These are phyloP conservation scores for Leishmania arabica DNA, from an alignment of 208 protist species.

Conservation along the genomic window DNA sequence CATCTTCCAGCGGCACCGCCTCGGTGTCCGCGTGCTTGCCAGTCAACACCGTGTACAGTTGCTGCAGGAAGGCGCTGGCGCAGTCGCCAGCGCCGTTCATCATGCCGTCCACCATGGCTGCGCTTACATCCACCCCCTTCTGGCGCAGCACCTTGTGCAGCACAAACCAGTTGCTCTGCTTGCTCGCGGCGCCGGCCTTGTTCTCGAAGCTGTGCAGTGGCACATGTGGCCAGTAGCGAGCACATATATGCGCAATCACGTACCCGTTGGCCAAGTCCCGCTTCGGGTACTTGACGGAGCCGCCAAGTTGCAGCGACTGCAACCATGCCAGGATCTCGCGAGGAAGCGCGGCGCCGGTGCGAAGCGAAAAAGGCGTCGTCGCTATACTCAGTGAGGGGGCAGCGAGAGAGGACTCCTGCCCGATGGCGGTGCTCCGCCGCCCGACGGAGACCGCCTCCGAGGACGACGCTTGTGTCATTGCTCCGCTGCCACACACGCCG, in stretches of 20 bases:
- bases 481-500: not conserved
- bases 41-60: constrained; percentile 85
- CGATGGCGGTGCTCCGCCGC: not conserved
- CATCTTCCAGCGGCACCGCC: constrained; percentile 44
- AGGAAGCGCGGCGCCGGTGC: constrained; percentile 42
- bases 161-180: constrained; percentile 90
- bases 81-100: constrained; percentile 69
- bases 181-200: constrained; percentile 54
- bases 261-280: constrained; percentile 94
- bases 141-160: constrained; percentile 69
- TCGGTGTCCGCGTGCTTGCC: constrained; percentile 35
- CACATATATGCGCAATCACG: constrained; percentile 93
- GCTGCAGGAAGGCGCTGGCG: constrained; percentile 70
- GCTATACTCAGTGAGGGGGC: not conserved
- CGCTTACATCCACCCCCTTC: constrained; percentile 64
- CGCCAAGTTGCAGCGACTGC: constrained; percentile 85
- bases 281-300: constrained; percentile 73
- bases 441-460: not conserved
- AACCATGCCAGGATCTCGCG: constrained; percentile 93
- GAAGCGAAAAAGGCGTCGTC: not conserved
- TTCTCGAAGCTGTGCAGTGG: constrained; percentile 94
- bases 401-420: not conserved
- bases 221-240: constrained; percentile 89
- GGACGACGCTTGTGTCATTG: not conserved
- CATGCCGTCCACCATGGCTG: constrained; percentile 82